Conservation (phyloP, 441 rosid species). For the Manihot esculenta region DNA sequence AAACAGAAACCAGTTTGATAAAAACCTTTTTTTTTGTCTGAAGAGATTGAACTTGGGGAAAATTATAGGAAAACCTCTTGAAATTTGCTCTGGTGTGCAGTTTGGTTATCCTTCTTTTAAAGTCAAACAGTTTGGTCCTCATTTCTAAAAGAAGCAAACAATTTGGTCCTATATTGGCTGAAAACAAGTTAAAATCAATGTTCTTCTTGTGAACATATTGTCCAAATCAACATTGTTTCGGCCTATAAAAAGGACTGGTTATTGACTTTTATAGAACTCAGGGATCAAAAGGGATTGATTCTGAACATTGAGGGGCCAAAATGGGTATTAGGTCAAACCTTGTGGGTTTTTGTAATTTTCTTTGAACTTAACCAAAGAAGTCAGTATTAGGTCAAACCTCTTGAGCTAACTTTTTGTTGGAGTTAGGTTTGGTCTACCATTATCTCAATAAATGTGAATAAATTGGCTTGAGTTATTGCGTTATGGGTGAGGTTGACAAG, state of each 20-base stretch:
- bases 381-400: too few relatives aligned
- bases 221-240: too few relatives aligned
- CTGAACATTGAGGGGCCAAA: not conserved
- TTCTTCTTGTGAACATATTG: not conserved
- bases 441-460: too few relatives aligned
- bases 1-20: too few relatives aligned
- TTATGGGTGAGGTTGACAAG: not conserved
- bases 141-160: not conserved
- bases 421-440: too few relatives aligned
- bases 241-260: not conserved
- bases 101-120: not conserved
- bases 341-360: not conserved
- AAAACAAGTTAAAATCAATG: not conserved
- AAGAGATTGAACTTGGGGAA: not conserved
- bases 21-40: not conserved
- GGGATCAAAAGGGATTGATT: not conserved
- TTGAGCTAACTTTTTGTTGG: too few relatives aligned
- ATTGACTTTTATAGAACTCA: not conserved
- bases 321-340: not conserved
- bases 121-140: not conserved
- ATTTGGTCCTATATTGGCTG: not conserved
- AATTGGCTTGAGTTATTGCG: not conserved
- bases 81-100: not conserved
- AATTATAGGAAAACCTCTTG: not conserved
- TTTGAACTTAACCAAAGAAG: not conserved